Evolutionary conservation across 768 basidiomycete species (phyloP).

Genomic region (Russula sp.): DNA sequence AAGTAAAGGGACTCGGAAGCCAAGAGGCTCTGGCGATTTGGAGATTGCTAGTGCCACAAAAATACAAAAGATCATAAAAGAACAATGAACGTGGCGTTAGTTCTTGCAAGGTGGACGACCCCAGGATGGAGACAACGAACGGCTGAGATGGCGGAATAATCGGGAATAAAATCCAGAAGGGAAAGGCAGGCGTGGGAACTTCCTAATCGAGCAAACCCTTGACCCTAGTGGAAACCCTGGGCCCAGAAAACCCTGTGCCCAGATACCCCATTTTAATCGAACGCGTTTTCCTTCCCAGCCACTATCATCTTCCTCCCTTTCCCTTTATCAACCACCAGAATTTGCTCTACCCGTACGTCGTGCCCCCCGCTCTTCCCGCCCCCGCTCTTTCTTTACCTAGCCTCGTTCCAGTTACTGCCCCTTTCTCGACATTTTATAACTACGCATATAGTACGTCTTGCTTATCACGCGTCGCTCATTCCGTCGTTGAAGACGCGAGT

Average conservation of each 20-base stretch:
- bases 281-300: conserved; percentile 18
- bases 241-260: conserved; percentile 27
- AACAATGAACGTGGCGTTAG: not conserved
- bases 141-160: conserved; percentile 4
- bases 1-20: not conserved
- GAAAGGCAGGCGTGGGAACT: conserved; percentile 18
- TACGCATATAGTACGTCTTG: conserved; percentile 14
- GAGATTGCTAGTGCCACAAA: not conserved
- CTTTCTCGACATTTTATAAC: conserved; percentile 26
- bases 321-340: conserved; percentile 23
- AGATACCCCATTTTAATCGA: conserved; percentile 26
- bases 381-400: conserved; percentile 17
- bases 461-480: not conserved
- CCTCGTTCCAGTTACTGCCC: conserved; percentile 19
- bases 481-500: conserved; percentile 8
- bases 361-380: conserved; percentile 8
- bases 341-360: conserved; percentile 14
- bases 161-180: conserved; percentile 8
- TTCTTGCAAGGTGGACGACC: not conserved
- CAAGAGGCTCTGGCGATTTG: not conserved
- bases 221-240: conserved; percentile 24
- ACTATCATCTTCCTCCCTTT: conserved; percentile 19
- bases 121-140: not conserved
- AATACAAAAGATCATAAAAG: not conserved
- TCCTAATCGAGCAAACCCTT: conserved; percentile 24